Evolutionary conservation across 2,329 filamentous ascomycete species (phyloP), one percentile per base, ranked within the genome.

Genomic region (Rugonectria rugulosa): DNA sequence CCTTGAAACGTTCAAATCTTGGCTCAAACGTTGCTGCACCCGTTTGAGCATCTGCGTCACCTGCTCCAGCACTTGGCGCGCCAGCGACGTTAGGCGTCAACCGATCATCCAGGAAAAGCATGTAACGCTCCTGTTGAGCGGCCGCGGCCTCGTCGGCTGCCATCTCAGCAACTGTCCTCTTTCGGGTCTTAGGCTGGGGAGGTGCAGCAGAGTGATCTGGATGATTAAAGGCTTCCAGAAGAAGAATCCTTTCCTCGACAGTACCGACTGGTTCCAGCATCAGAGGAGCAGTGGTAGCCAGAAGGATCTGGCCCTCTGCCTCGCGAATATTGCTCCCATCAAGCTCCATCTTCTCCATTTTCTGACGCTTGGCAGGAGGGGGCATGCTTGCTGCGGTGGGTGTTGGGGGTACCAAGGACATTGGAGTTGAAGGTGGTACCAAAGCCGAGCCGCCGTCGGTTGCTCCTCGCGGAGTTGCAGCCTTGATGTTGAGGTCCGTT

Each of bases 141-240:
- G 92, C 92, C 56, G 92, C 82, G 1, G 95, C 94, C 75, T 99
- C 93, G 69, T 99, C 95, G 7, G 94, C 94, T 8, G 92, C 95
- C 78, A 98, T 86, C 71, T 99, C 94, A 8, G 95, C 95, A 15
- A 96, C 88, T 0, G 95, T 99, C 59, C 94, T 87, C 80, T 99
- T 98, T 53, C 95, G 83, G 7, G 88, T 88, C 80, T 97, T 97
- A 3, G 92, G 92, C 57, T 89, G 84, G 1, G 95, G 94, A 9
- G 92, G 88, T 37, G 86, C 80, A 44, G 89, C 85, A 24, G 86
- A 84, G 72, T 97, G 91, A 52, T 92, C 86, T 6, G 92, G 89
- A 71, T 96, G 90, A 17, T 85, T 81, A 64, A 94, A 79, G 15
- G 82, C 79, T 24, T 91, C 86, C 3, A 98, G 80, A 4, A 96